phyloP scores from a whole-genome alignment of 495 filamentous ascomycete genomes.

The Paragyromitra xinjiangensis region DNA sequence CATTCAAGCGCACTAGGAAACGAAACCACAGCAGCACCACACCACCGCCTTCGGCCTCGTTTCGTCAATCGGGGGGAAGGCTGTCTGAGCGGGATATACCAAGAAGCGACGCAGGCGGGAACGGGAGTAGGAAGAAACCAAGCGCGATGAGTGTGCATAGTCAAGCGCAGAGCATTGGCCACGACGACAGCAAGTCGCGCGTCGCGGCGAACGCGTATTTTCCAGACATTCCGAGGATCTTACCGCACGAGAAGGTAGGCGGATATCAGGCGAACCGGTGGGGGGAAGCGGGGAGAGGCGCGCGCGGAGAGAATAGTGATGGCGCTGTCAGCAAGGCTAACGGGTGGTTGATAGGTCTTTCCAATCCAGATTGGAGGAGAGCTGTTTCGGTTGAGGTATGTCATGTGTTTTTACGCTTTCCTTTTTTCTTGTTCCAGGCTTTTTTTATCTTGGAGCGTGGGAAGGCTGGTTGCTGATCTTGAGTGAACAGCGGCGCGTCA shows the following conservation, averaged over 20 bases:
- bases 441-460: background rate
- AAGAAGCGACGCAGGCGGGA: conserved; percentile 35
- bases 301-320: background rate
- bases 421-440: background rate
- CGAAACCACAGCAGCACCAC: conserved; percentile 27
- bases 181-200: conserved; percentile 47
- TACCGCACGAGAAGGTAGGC: conserved; percentile 68
- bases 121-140: conserved; percentile 26
- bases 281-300: background rate
- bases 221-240: conserved; percentile 66
- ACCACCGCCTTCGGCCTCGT: conserved; percentile 14
- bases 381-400: conserved; percentile 78
- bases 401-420: background rate
- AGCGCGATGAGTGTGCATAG: conserved; percentile 51
- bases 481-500: conserved; percentile 75
- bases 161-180: conserved; percentile 38
- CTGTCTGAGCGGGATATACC: conserved; percentile 33
- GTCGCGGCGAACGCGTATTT: conserved; percentile 48
- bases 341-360: conserved; percentile 68
- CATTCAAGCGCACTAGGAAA: conserved; percentile 31
- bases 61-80: conserved; percentile 24
- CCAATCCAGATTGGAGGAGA: conserved; percentile 93
- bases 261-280: background rate
- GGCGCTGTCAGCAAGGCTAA: conserved; percentile 12
- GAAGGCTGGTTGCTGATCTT: background rate